Percentiles rank a stretch among this genome's conserved stretches.
Evolutionary conservation across 2,329 filamentous ascomycete species (phyloP).

Genomic region (Botrytis tulipae): DNA sequence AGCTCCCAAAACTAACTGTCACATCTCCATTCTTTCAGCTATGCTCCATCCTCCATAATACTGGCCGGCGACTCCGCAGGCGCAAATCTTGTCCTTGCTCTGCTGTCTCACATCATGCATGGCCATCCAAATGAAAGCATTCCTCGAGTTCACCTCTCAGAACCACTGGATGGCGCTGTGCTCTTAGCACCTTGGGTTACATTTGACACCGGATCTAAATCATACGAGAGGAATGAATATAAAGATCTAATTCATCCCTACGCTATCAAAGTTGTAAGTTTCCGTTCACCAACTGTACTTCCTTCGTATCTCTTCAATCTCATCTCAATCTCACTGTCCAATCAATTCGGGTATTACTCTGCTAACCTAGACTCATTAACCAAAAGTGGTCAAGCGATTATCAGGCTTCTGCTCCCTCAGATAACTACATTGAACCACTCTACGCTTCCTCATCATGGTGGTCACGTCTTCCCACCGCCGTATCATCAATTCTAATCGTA

Average conservation of each 20-base stretch:
- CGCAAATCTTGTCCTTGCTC: slow-evolving; percentile 46
- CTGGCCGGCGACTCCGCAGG: slow-evolving; percentile 54
- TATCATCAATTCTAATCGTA: slow-evolving; percentile 51
- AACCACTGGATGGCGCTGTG: slow-evolving; percentile 49
- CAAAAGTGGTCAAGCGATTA: slow-evolving; percentile 38
- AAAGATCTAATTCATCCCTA: slow-evolving; percentile 50
- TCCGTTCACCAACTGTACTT: neutral
- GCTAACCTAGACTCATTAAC: slow-evolving; percentile 40
- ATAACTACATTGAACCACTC: slow-evolving; percentile 54
- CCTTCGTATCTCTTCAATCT: slow-evolving; percentile 27
- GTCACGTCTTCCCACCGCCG: slow-evolving; percentile 43
- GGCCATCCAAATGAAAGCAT: slow-evolving; percentile 60
- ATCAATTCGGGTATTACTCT: slow-evolving; percentile 43
- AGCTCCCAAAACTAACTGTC: slow-evolving; percentile 48
- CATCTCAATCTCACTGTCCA: neutral
- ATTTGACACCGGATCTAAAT: slow-evolving; percentile 47
- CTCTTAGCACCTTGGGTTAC: slow-evolving; percentile 59
- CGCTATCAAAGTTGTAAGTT: slow-evolving; percentile 24
- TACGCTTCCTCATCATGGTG: slow-evolving; percentile 54
- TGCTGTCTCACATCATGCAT: slow-evolving; percentile 53
- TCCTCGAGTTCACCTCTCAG: slow-evolving; percentile 42
- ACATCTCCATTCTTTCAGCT: slow-evolving; percentile 59
- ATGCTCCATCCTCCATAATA: slow-evolving; percentile 45
- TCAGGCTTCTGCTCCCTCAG: slow-evolving; percentile 34
- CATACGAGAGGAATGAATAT: slow-evolving; percentile 46